These are phyloP conservation scores for Podila horticola DNA, from an alignment of 192 early-diverging fungal species.

Conservation along the genomic window DNA sequence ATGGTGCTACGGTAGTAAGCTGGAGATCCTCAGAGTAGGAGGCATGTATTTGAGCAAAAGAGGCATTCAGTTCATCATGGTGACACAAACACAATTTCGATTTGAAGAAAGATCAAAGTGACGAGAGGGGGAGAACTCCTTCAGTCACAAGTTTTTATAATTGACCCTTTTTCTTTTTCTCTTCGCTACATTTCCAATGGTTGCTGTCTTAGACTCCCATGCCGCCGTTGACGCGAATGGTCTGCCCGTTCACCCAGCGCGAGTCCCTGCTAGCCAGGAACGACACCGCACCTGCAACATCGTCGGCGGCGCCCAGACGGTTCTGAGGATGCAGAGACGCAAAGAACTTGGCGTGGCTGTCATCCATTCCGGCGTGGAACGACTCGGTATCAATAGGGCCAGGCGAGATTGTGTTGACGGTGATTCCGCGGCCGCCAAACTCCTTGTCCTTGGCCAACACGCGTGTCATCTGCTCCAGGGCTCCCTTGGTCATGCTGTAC, in stretches of 20 bases:
- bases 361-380: background rate
- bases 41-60: no score
- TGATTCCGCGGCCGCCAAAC: conserved; percentile 11
- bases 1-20: no score
- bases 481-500: conserved; percentile 14
- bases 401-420: conserved; percentile 22
- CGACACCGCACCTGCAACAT: conserved; percentile 7
- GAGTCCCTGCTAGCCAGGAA: conserved; percentile 24
- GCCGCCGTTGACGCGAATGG: conserved; percentile 33
- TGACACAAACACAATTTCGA: no score
- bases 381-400: conserved; percentile 23
- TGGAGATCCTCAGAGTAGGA: no score
- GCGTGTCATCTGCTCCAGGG: conserved; percentile 12
- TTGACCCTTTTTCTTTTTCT: no score
- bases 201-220: conserved; percentile 15
- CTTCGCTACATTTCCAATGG: no score
- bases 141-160: no score
- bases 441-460: conserved; percentile 20
- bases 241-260: conserved; percentile 40
- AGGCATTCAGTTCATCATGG: no score
- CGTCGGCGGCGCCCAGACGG: conserved; percentile 7
- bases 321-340: conserved; percentile 11
- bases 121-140: no score
- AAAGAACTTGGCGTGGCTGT: background rate
- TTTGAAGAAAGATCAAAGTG: no score